Base-by-base conservation (phyloP, 345 rosid species). In the Dipteronia sinensis region DNA sequence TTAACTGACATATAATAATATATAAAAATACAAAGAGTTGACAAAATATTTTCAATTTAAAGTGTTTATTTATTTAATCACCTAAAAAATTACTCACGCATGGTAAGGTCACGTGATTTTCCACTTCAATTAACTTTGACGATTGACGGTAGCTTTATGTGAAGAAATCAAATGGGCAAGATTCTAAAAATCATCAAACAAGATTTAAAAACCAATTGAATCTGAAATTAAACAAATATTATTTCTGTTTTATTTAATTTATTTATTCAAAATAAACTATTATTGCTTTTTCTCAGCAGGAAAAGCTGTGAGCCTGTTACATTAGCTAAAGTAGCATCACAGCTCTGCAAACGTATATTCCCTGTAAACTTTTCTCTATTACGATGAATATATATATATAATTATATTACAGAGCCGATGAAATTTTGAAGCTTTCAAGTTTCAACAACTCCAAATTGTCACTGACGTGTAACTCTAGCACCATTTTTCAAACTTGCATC, bases 301-400 rank as follows among this genome's bases (percentile, higher is more conserved):
- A 80, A 86, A 87, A 82, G 86, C 77, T 23, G 82, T 44, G 79
- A 34, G 38, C 38, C 38, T 34, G 38, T 34, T 6, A 64, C 58
- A 56, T 68, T 58, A 10, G 74, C 69, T 78, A 83, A 84, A 82
- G 86, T 2, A 79, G 78, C 72, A 78, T 44, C 62, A 56, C 23
- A 56, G 20, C 62, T 11, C 87, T 85, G 93, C 82, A 76, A 83
- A 80, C 88, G 94, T 85, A 90, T 87, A 89, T 92, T 91, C 94
- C 82, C 86, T 79, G 74, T 2, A 47, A 80, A 80, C 88, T 88
- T 89, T 89, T 88, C 74, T 83, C 84, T 73, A 80, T 88, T 86
- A 65, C 93, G 90, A 90, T 83, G 92, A 88, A 82, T 80, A 76
- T 65, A 53, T 0, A 29, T 16, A 19, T 34, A 34, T 34, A 5